Conservation (phyloP, 805 yeast species). For the Dipodascopsis uninucleata region DNA sequence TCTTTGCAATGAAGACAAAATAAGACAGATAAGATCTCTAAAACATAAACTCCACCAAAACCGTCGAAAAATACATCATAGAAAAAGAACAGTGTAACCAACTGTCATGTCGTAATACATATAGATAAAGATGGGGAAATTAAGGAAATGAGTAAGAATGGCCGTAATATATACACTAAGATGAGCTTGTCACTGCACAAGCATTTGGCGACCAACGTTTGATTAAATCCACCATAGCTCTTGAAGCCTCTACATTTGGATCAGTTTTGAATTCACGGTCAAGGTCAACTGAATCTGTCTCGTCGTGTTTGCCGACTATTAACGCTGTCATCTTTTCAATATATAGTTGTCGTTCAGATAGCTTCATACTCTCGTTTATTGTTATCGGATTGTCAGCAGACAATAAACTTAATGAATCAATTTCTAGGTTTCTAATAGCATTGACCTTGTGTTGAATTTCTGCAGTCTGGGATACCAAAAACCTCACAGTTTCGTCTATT, state of each 20-base stretch:
- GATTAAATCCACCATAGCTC: neutral
- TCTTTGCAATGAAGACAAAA: too few species aligned
- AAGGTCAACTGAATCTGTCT: neutral
- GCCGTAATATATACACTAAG: too few species aligned
- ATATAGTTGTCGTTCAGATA: constrained; percentile 21
- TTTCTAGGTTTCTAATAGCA: constrained; percentile 7
- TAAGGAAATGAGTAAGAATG: too few species aligned
- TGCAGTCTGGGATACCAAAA: constrained; percentile 17
- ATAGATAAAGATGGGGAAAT: too few species aligned
- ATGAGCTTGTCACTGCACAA: too few species aligned
- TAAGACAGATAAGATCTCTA: too few species aligned
- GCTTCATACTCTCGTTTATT: constrained; percentile 2
- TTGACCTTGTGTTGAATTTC: constrained; percentile 12
- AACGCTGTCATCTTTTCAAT: constrained; percentile 27
- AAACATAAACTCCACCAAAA: too few species aligned
- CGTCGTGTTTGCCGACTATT: constrained; percentile 13
- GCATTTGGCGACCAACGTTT: constrained; percentile 1
- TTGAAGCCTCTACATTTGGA: constrained; percentile 5
- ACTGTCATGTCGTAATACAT: too few species aligned
- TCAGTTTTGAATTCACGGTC: constrained; percentile 6
- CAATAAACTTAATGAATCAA: neutral
- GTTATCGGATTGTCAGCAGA: neutral
- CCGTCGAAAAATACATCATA: too few species aligned
- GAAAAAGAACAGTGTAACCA: too few species aligned
- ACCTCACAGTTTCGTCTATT: constrained; percentile 25